Base-by-base conservation (phyloP, 2,329 filamentous ascomycete species). In the Hymenoscyphus occultus region DNA sequence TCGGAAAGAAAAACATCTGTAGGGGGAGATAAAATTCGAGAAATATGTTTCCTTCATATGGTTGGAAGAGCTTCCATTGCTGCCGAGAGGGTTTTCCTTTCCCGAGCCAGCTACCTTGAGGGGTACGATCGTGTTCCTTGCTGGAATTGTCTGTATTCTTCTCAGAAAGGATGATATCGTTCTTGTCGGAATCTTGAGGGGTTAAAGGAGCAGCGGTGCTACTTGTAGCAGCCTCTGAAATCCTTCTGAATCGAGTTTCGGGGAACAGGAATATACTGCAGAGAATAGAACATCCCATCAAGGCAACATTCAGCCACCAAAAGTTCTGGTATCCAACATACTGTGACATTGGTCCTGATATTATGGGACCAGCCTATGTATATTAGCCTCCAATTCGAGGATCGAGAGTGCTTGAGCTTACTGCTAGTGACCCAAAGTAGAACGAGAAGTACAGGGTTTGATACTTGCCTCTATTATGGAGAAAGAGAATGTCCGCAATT, bases 401-500 rank as follows among this genome's bases (percentile, higher is more conserved):
- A n/a, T 10, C n/a, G 45, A 51, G 45, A 10, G 45, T 22, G 19
- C 9, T 51, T 51, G 14, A 51, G 9, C 45, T 75, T 67, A 82
- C 81, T 84, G 86, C 87, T 31, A 89, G 76, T 12, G 82, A 82
- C 1, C 85, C 86, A 78, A 88, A 87, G 73, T 88, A 89, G 13
- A 82, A 78, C 0, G 82, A 82, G 77, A 86, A 89, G 72, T 89
- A 89, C 0, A 78, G 67, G 12, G 76, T 78, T 45, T 78, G 73
- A 62, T 77, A 88, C 68, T 83, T 85, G 7, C 87, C 86, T 64
- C 86, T 81, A 60, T 89, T 84, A 71, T 88, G 84, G 10, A 90
- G 77, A 75, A 89, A 89, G 72, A 86, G 84, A 12, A 88, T 81
- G 70, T 89, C 86, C 3, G 86, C 84, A 71, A 89, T 88, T 62